phyloP scores from a whole-genome alignment of 2,329 filamentous ascomycete genomes.

The Colletotrichum musicola region DNA sequence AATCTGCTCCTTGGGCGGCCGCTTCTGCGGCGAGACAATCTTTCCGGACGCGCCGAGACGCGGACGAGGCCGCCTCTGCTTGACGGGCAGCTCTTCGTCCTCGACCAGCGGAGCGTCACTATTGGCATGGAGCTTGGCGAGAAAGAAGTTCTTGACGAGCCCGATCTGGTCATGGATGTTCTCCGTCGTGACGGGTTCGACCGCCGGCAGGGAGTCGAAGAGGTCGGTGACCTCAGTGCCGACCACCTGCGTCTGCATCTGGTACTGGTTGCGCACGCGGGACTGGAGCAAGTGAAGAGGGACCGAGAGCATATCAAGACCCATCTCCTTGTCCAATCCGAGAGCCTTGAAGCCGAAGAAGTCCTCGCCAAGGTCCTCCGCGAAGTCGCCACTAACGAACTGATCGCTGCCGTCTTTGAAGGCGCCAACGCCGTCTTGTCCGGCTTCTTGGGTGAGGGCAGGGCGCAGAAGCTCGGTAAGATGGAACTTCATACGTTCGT shows the following conservation, averaged over 20 bases:
- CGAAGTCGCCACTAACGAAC: slow-evolving; percentile 96
- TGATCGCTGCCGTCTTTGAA: slow-evolving; percentile 98
- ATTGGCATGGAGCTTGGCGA: slow-evolving; percentile 87
- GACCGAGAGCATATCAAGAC: slow-evolving; percentile 87
- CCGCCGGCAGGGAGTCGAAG: slow-evolving; percentile 76
- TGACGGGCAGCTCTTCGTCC: slow-evolving; percentile 93
- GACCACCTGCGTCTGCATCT: slow-evolving; percentile 77
- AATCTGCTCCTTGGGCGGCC: slow-evolving; percentile 84
- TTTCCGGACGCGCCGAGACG: slow-evolving; percentile 80
- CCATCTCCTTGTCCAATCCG: slow-evolving; percentile 91
- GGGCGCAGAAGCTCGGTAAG: slow-evolving; percentile 93
- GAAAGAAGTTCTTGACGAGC: slow-evolving; percentile 91
- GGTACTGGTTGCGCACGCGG: slow-evolving; percentile 86
- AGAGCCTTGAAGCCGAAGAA: slow-evolving; percentile 99
- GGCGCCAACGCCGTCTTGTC: slow-evolving; percentile 85
- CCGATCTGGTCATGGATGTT: slow-evolving; percentile 85
- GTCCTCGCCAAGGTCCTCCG: slow-evolving; percentile 96
- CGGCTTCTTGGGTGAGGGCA: slow-evolving; percentile 80
- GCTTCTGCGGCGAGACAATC: slow-evolving; percentile 86
- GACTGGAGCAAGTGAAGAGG: slow-evolving; percentile 94
- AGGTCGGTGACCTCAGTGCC: slow-evolving; percentile 67
- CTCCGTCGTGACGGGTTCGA: slow-evolving; percentile 83
- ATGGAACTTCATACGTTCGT: slow-evolving; percentile 95
- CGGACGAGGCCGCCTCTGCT: slow-evolving; percentile 84
- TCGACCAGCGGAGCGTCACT: slow-evolving; percentile 80